Evolutionary conservation across 1,284 basidiomycete genomes (phyloP).

Genomic region (Stygiomarasmius scandens): DNA sequence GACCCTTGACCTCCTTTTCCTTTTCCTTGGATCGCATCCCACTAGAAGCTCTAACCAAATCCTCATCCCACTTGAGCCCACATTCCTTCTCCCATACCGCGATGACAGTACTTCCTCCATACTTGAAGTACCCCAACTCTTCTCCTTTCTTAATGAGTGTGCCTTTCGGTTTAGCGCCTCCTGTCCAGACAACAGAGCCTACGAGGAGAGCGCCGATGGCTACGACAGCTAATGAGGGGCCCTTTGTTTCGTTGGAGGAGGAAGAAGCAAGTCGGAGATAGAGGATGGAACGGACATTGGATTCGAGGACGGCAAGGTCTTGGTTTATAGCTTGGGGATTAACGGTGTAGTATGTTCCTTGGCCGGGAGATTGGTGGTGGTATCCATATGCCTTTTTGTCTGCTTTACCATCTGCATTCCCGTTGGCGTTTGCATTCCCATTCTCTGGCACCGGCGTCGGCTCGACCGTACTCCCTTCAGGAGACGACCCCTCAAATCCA

Average conservation of each 20-base stretch:
- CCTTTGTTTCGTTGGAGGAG: conserved; percentile 28
- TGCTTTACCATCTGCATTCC: too few relatives aligned
- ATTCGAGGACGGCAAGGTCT: conserved; percentile 74
- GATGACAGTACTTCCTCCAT: conserved; percentile 73
- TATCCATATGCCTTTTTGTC: too few relatives aligned
- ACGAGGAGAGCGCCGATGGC: conserved; percentile 71
- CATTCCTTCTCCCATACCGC: conserved; percentile 63
- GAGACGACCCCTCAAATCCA: background rate
- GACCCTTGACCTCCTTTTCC: background rate
- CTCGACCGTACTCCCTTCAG: too few relatives aligned
- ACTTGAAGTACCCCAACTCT: conserved; percentile 67
- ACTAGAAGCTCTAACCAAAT: conserved; percentile 63
- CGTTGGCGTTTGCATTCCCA: too few relatives aligned
- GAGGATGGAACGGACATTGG: conserved; percentile 66
- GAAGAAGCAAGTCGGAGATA: conserved; percentile 51
- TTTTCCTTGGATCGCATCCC: background rate
- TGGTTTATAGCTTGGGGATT: conserved; percentile 86
- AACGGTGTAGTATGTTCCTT: conserved; percentile 37
- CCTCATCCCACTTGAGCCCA: conserved; percentile 62
- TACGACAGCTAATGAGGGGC: conserved; percentile 60
- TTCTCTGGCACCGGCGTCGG: too few relatives aligned
- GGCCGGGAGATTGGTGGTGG: too few relatives aligned
- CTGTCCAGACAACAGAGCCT: conserved; percentile 55
- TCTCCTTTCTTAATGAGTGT: conserved; percentile 50
- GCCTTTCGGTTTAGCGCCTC: conserved; percentile 33